phyloP scores from a whole-genome alignment of 2,329 filamentous ascomycete species.

The Cladosporium halotolerans region DNA sequence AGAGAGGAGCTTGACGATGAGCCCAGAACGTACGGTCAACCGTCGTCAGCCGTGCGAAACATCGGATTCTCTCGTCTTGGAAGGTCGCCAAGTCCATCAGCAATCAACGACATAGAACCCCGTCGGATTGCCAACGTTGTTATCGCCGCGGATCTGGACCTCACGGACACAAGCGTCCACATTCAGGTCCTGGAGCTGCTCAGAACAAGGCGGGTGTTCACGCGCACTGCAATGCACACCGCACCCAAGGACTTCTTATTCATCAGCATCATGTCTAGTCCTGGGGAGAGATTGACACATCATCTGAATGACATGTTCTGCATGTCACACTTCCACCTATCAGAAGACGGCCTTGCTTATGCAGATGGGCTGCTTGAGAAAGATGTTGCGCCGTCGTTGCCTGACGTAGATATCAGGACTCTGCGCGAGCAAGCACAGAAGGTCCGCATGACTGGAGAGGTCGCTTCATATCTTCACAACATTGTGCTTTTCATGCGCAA shows the following conservation, averaged over 20 bases:
- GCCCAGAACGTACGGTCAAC: background rate
- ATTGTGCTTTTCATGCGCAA: conserved; percentile 79
- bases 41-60: background rate
- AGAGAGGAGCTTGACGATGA: background rate
- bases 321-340: conserved; percentile 73
- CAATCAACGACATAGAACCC: conserved; percentile 34
- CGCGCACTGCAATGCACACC: conserved; percentile 64
- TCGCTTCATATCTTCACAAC: conserved; percentile 80
- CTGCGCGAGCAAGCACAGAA: conserved; percentile 54
- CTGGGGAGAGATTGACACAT: conserved; percentile 30
- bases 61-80: conserved; percentile 1
- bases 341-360: conserved; percentile 1
- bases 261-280: conserved; percentile 54
- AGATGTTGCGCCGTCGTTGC: conserved; percentile 20
- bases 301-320: conserved; percentile 73
- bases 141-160: conserved; percentile 72
- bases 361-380: conserved; percentile 18
- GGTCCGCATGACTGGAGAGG: conserved; percentile 65
- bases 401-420: conserved; percentile 45
- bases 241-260: conserved; percentile 76
- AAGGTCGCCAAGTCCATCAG: background rate
- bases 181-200: conserved; percentile 74
- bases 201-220: conserved; percentile 70
- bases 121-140: conserved; percentile 71
- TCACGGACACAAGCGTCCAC: conserved; percentile 68